These are phyloP conservation scores for Fraxinus ornus DNA, from an alignment of 305 asterid species.

Conservation along the genomic window DNA sequence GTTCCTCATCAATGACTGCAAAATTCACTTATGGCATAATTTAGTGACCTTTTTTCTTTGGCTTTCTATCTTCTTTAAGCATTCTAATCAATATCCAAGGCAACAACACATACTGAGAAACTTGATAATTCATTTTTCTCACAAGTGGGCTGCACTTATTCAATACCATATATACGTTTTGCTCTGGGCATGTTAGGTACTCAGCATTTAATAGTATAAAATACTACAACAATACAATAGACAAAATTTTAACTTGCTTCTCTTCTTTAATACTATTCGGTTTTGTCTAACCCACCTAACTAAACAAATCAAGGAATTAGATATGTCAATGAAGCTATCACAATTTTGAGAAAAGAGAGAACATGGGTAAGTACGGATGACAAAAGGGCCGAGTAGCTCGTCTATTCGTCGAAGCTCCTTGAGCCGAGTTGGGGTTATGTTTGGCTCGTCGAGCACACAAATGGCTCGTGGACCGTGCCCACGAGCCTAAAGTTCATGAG, in stretches of 20 bases:
- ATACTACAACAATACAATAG: background rate
- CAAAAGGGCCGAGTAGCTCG: no score
- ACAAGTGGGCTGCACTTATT: background rate
- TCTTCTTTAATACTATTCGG: background rate
- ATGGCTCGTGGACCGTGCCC: no score
- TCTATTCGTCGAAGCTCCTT: no score
- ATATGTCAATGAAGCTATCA: background rate
- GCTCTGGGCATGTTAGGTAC: background rate
- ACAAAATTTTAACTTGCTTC: background rate
- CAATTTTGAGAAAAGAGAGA: conserved; percentile 2
- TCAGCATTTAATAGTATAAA: background rate
- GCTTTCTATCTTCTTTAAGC: background rate
- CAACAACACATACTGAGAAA: background rate
- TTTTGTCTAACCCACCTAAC: background rate
- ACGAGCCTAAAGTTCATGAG: no score
- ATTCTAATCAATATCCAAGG: background rate
- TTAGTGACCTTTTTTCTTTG: background rate
- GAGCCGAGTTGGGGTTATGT: no score
- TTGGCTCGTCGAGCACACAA: no score
- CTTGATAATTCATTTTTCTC: background rate
- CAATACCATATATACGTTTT: background rate
- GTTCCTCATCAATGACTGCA: background rate
- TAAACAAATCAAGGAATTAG: conserved; percentile 3
- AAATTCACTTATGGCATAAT: background rate
- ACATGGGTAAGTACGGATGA: background rate